phyloP scores from a whole-genome alignment of 257 asterid species.

The Petunia secreta region DNA sequence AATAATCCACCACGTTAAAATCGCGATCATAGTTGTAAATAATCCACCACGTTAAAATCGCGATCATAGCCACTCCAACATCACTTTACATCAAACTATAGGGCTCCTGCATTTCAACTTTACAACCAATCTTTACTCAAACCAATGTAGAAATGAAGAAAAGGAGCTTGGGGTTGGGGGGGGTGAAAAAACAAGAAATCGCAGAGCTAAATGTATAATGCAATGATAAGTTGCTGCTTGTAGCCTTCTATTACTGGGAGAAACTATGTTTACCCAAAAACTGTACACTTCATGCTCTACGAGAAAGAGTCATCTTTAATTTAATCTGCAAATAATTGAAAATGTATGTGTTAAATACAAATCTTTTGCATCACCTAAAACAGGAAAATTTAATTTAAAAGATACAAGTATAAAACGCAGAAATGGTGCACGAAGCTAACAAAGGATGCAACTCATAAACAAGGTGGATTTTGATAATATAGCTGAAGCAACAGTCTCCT shows the following conservation, averaged over 20 bases:
- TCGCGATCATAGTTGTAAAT: too few species aligned
- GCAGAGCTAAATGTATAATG: background rate
- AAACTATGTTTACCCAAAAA: constrained; percentile 18
- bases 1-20: too few species aligned
- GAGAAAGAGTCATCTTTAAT: background rate
- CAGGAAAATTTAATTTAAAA: background rate
- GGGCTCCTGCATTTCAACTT: constrained; percentile 21
- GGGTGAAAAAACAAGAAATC: background rate
- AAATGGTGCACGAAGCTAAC: constrained; percentile 6
- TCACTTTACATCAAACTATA: constrained; percentile 17
- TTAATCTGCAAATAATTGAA: constrained; percentile 8
- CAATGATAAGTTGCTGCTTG: background rate
- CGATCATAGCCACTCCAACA: constrained; percentile 6
- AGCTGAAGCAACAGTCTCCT: too few species aligned
- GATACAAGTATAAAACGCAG: background rate
- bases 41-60: constrained; percentile 14
- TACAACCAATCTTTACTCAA: constrained; percentile 27
- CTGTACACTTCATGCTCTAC: constrained; percentile 18
- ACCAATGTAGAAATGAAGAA: constrained; percentile 3
- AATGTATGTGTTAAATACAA: background rate
- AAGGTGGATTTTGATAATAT: constrained; percentile 7
- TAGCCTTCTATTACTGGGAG: background rate
- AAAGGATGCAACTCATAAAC: background rate
- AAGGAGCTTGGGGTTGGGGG: background rate
- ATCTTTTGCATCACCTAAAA: background rate